Percentiles rank a stretch among this genome's conserved stretches.
Evolutionary conservation across 2,329 filamentous ascomycete species (phyloP).

Genomic region (Teratosphaeria zuluensis): DNA sequence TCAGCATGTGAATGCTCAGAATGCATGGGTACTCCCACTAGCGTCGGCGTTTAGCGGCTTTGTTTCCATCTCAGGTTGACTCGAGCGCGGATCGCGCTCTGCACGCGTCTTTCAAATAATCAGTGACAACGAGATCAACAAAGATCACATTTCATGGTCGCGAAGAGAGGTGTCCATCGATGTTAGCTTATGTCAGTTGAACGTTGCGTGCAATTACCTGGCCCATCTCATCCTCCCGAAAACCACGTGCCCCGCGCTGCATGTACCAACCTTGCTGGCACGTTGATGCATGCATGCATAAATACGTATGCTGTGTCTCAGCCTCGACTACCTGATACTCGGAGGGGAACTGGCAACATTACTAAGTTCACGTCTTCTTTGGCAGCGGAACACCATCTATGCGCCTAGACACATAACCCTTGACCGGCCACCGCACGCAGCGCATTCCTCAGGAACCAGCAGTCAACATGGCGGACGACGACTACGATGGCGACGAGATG

Average conservation of each 20-base stretch:
- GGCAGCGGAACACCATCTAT: not conserved
- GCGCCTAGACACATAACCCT: not conserved
- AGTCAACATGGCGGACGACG: constrained; percentile 20
- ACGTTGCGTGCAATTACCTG: no score
- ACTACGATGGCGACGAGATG: constrained; percentile 31
- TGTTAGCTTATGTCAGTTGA: no score
- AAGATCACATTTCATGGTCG: no score
- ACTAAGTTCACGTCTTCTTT: not conserved
- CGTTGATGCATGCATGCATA: not conserved
- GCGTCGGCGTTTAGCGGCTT: not conserved
- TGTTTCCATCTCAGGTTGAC: not conserved
- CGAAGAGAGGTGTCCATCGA: no score
- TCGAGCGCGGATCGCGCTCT: not conserved
- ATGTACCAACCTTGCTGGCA: not conserved
- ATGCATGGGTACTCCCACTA: not conserved
- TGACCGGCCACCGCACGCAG: not conserved
- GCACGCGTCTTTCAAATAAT: no score
- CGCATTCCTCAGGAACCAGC: not conserved
- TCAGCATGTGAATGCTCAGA: not conserved
- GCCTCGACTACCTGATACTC: not conserved
- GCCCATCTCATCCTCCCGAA: not conserved
- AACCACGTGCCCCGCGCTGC: not conserved
- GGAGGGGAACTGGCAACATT: not conserved
- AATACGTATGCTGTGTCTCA: not conserved
- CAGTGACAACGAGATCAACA: no score